Base-by-base conservation (phyloP, 768 basidiomycete species). In the Cystobasidium onofrii region DNA sequence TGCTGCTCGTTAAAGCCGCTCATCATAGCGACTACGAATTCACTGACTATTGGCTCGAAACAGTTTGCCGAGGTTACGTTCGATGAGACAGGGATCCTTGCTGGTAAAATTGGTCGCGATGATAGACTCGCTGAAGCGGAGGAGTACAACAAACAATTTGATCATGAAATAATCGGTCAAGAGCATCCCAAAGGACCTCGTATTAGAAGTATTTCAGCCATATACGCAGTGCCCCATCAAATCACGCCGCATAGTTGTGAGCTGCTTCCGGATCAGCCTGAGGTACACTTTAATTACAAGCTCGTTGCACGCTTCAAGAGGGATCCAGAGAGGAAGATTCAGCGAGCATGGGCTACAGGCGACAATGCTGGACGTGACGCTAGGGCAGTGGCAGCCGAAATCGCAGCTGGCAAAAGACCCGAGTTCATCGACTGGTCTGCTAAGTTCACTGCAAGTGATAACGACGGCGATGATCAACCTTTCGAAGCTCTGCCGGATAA, bases 301-400 rank as follows among this genome's bases (percentile, higher is more conserved):
- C 18, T 46, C 7, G 25, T 64, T 7, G 63, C 63, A 4, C 31
- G 63, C 12, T 31, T 64, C 33, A 64, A 64, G 43, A 12, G 63
- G 29, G 57, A 60, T 60, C 63, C 63, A 64, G 31, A 36, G 13
- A 36, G 33, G 23, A 27, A 27, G 43, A 36, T 39, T 23, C 36
- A 39, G 25, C 31, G 63, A 43, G 33, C 33, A 9, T 64, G 63
- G 63, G 6, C 34, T 13, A 23, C 9, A 9, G 63, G 63, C 63
- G 63, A 64, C 15, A 64, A 64, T 25, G 63, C 63, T 6, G 63
- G 63, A 2, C 34, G 63, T 17, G 43, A 64, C 25, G 63, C 63
- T 6, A 7, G 63, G 1, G 63, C 12, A 2, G 43, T 64, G 27
- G 63, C 63, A 18, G 7, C 2, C 7, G 63, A 64, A 25, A 34